Evolutionary conservation across 2,329 filamentous ascomycete genomes (phyloP), one percentile per base, ranked within the genome.

Genomic region (Claviceps maximensis): DNA sequence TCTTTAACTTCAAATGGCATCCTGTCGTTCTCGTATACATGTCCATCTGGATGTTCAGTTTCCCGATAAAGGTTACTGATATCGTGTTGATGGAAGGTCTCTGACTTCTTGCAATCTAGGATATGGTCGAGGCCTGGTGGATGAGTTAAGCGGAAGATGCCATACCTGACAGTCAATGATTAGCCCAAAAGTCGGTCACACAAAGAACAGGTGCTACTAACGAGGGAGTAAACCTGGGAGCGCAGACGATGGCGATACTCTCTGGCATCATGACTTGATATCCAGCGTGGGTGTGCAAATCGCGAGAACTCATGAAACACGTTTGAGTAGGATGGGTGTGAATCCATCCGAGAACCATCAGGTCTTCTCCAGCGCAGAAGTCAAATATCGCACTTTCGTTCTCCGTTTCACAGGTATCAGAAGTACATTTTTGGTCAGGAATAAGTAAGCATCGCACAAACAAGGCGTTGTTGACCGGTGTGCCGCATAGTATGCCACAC

Each of bases 201-300:
- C 29, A 19, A 23, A 29, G 45, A n/a, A 27, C 9, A 23, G 27
- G 51, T 9, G 7, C 13, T 25, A 77, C 83, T 72, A 72, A 90
- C 81, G 83, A 86, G 46, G 86, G 87, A 38, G 77, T 74, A 61
- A 86, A 88, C 53, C 79, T 85, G 0, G 93, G 93, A 6, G 93
- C 88, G 70, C 93, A 98, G 41, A 98, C 93, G 62, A 98, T 95
- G 4, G 93, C 93, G 57, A 98, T 89, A 61, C 88, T 94, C 73
- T 98, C 93, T 1, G 89, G 85, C 70, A 97, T 80, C 89, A 96
- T 96, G 55, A 93, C 83, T 69, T 98, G 93, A 66, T 96, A 97
- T 12, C 89, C 89, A 3, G 84, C 84, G 64, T 95, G 91, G 0
- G 94, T 98, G 65, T 98, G 93, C 59, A 97, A 66, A 64, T 98